phyloP scores from a whole-genome alignment of 768 basidiomycete species.

The Suillus fuscotomentosus region DNA sequence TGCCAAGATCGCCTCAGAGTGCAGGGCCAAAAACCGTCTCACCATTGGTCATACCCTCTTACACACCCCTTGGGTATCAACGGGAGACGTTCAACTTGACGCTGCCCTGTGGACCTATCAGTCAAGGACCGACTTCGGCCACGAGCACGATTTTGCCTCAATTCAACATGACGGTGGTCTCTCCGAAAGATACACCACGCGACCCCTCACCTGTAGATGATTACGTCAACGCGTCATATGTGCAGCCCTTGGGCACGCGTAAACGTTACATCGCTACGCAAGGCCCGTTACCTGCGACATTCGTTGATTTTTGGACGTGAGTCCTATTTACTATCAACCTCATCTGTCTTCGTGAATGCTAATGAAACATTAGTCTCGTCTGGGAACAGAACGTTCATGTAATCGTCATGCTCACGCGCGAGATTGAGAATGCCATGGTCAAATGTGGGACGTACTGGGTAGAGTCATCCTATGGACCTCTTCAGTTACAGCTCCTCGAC shows the following conservation, averaged over 20 bases:
- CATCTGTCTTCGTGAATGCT: background rate
- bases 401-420: slow-evolving; percentile 95
- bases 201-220: slow-evolving; percentile 60
- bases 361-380: slow-evolving; percentile 51
- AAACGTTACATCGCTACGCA: slow-evolving; percentile 94
- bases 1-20: background rate
- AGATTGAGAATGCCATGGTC: slow-evolving; percentile 81
- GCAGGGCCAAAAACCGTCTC: background rate
- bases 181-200: slow-evolving; percentile 4
- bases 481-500: slow-evolving; percentile 56
- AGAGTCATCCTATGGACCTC: slow-evolving; percentile 63
- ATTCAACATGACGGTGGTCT: background rate
- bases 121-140: background rate
- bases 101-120: background rate
- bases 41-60: background rate
- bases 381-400: slow-evolving; percentile 96
- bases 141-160: background rate
- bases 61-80: background rate
- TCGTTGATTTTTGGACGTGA: slow-evolving; percentile 92
- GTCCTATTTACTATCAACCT: slow-evolving; percentile 28
- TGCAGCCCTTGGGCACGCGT: slow-evolving; percentile 81
- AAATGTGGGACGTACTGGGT: slow-evolving; percentile 95
- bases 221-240: slow-evolving; percentile 94
- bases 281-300: slow-evolving; percentile 88
- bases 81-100: background rate